Evolutionary conservation across 192 early-diverging fungal genomes (phyloP).

Genomic region (Umbelopsis ramanniana): DNA sequence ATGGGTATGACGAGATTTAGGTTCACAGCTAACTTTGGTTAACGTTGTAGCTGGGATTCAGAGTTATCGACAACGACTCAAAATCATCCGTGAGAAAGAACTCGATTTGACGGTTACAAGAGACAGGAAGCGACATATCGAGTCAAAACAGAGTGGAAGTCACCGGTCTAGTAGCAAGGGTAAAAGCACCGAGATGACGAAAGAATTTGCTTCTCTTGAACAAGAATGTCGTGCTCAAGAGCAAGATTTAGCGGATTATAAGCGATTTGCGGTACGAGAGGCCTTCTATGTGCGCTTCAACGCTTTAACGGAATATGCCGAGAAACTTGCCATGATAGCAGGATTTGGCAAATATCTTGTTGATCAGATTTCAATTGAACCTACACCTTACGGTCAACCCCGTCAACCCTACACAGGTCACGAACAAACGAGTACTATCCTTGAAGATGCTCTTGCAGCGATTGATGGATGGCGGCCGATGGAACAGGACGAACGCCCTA

Average conservation of each 20-base stretch:
- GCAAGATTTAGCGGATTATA: conserved; percentile 26
- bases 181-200: not conserved
- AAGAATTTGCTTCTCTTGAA: conserved; percentile 22
- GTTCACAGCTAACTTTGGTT: not conserved
- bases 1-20: not conserved
- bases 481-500: conserved; percentile 26
- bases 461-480: conserved; percentile 25
- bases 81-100: conserved; percentile 28
- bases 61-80: conserved; percentile 26
- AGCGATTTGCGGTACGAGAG: conserved; percentile 29
- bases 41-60: conserved; percentile 6
- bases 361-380: conserved; percentile 23
- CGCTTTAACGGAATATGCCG: conserved; percentile 29
- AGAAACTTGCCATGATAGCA: conserved; percentile 31
- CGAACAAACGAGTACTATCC: not conserved
- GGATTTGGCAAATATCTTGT: conserved; percentile 34
- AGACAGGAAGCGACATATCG: not conserved
- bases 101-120: not conserved
- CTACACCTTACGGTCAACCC: conserved; percentile 1
- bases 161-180: not conserved
- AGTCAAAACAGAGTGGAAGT: not conserved
- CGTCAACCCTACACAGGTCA: conserved; percentile 13
- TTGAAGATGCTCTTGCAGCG: conserved; percentile 20
- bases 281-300: conserved; percentile 34
- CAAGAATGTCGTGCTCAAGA: conserved; percentile 22